phyloP scores from a whole-genome alignment of 2,329 filamentous ascomycete genomes.

The Elsinoe australis region DNA sequence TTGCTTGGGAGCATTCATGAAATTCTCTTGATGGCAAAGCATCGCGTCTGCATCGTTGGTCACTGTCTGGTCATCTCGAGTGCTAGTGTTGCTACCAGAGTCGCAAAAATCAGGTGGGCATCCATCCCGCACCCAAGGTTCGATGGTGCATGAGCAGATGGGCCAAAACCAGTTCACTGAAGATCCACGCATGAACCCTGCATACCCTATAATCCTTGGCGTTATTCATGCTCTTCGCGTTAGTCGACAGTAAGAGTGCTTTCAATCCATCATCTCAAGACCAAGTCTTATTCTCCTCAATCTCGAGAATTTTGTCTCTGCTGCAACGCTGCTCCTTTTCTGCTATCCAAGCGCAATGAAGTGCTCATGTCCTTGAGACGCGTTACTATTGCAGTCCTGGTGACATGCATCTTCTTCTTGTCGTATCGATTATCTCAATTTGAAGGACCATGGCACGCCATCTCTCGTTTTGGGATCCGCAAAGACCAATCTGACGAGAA shows the following conservation, averaged over 20 bases:
- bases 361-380: conserved; percentile 9
- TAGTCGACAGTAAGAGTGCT: too few relatives aligned
- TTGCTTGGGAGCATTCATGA: neutral
- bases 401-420: conserved; percentile 8
- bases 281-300: neutral
- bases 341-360: neutral
- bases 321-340: neutral
- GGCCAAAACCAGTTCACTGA: too few relatives aligned
- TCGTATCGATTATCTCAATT: neutral
- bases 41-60: too few relatives aligned
- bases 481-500: neutral
- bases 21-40: too few relatives aligned
- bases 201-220: neutral
- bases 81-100: too few relatives aligned
- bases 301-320: neutral
- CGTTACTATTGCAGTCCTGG: neutral
- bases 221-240: too few relatives aligned
- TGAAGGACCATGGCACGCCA: neutral
- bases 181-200: too few relatives aligned
- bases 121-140: too few relatives aligned
- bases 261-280: neutral
- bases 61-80: too few relatives aligned
- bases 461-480: neutral
- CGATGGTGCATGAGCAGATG: too few relatives aligned
- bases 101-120: too few relatives aligned